Evolutionary conservation across 345 rosid species (phyloP).

Genomic region (Sapria himalayana): DNA sequence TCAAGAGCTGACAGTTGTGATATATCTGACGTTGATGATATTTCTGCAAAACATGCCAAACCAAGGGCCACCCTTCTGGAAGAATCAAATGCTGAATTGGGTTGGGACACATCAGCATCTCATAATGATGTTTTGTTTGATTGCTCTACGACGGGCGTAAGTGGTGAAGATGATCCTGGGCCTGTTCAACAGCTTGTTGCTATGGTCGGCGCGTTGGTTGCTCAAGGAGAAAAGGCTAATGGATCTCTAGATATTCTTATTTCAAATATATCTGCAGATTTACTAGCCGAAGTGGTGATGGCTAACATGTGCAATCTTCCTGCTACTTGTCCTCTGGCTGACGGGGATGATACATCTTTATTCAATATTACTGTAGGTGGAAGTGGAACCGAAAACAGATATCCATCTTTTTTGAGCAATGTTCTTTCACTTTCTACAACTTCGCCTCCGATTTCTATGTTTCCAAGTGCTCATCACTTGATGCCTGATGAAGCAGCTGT

Average conservation of each 20-base stretch:
- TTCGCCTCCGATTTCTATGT: conserved; percentile 53
- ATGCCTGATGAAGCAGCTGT: conserved; percentile 22
- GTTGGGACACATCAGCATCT: conserved; percentile 15
- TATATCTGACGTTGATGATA: conserved; percentile 26
- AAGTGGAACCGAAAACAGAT: conserved; percentile 41
- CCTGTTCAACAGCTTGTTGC: conserved; percentile 86
- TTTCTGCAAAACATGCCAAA: conserved; percentile 50
- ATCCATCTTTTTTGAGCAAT: conserved; percentile 46
- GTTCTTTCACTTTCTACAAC: conserved; percentile 59
- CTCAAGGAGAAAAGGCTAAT: conserved; percentile 88
- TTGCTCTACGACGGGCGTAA: conserved; percentile 18
- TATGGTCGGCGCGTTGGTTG: conserved; percentile 86
- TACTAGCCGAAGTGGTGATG: conserved; percentile 92
- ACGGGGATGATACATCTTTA: conserved; percentile 36
- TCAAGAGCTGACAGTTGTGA: conserved; percentile 26
- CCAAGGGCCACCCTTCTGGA: conserved; percentile 30
- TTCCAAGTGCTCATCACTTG: conserved; percentile 17
- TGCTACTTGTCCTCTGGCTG: conserved; percentile 18
- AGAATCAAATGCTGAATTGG: conserved; percentile 34
- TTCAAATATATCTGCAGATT: conserved; percentile 78
- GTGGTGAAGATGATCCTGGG: conserved; percentile 33
- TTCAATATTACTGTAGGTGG: conserved; percentile 45
- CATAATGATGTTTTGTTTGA: conserved; percentile 27
- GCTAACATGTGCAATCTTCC: conserved; percentile 80
- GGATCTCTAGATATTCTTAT: conserved; percentile 75